Percentiles rank a stretch among this genome's conserved stretches.
Conservation (phyloP, 495 filamentous ascomycete genomes). For the Halenospora varia region DNA sequence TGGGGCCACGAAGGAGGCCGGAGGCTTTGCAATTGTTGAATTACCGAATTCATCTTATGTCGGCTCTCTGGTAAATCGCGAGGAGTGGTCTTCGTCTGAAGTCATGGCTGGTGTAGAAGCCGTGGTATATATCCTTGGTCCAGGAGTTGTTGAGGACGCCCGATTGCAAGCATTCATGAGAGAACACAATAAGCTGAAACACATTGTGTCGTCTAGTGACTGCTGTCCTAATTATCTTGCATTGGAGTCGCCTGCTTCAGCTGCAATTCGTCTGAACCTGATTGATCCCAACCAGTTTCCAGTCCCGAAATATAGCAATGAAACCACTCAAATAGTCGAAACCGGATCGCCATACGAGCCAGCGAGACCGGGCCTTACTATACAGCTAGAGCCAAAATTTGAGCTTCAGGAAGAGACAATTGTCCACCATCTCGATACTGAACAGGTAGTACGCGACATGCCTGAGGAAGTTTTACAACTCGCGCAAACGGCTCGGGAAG, state of each 20-base stretch:
- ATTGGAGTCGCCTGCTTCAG: constrained; percentile 56
- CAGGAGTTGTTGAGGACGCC: constrained; percentile 56
- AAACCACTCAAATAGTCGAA: constrained; percentile 3
- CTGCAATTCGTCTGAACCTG: constrained; percentile 60
- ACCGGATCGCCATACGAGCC: constrained; percentile 6
- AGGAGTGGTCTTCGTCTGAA: constrained; percentile 66
- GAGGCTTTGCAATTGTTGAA: constrained; percentile 77
- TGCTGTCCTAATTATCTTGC: constrained; percentile 68
- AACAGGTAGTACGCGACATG: constrained; percentile 27
- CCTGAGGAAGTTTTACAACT: constrained; percentile 44
- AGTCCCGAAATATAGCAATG: constrained; percentile 56
- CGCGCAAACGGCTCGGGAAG: constrained; percentile 41
- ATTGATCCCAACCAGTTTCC: constrained; percentile 68
- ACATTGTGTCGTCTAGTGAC: constrained; percentile 71
- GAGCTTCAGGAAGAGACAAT: constrained; percentile 45
- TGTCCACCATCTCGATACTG: constrained; percentile 49
- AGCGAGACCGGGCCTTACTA: constrained; percentile 32
- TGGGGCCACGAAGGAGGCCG: constrained; percentile 34
- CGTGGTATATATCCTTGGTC: constrained; percentile 79
- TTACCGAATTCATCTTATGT: constrained; percentile 67
- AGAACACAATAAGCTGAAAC: constrained; percentile 53
- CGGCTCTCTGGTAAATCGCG: constrained; percentile 56
- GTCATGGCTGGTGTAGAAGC: constrained; percentile 63
- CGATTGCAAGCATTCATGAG: constrained; percentile 65
- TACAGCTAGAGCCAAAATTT: constrained; percentile 65